phyloP scores from a whole-genome alignment of 2,329 filamentous ascomycete species.

The Penicillium sp. region DNA sequence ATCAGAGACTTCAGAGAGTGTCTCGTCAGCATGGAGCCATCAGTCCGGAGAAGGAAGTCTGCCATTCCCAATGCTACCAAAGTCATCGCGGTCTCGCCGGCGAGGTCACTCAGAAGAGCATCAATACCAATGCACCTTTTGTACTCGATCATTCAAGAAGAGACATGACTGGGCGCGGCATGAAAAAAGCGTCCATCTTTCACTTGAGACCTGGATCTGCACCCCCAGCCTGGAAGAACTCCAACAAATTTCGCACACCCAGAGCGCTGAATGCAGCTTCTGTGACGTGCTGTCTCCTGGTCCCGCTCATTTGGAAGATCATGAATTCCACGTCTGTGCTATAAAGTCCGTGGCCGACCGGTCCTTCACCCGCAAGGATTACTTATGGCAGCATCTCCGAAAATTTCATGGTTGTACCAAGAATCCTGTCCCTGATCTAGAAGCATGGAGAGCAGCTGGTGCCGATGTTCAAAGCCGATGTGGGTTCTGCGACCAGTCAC shows the following conservation, averaged over 20 bases:
- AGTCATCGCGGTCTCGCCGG: constrained; percentile 5
- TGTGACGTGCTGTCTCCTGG: constrained; percentile 49
- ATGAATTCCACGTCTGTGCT: constrained; percentile 56
- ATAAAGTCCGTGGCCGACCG: constrained; percentile 51
- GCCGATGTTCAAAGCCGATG: constrained; percentile 55
- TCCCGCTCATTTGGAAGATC: constrained; percentile 50
- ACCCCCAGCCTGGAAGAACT: constrained; percentile 24
- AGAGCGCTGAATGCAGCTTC: constrained; percentile 45
- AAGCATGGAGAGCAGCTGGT: constrained; percentile 55
- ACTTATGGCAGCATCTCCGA: constrained; percentile 58
- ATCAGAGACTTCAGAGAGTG: constrained; percentile 33
- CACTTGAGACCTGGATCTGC: constrained; percentile 46
- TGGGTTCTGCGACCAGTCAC: constrained; percentile 53
- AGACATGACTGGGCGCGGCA: constrained; percentile 55
- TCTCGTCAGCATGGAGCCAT: constrained; percentile 37
- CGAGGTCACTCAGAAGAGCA: constrained; percentile 4
- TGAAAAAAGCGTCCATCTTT: constrained; percentile 52
- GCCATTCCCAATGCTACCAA: constrained; percentile 23
- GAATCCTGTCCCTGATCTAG: constrained; percentile 51
- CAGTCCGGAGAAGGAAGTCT: constrained; percentile 26
- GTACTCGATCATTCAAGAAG: constrained; percentile 48
- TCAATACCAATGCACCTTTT: constrained; percentile 52
- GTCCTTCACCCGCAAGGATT: constrained; percentile 60
- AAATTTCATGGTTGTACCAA: constrained; percentile 57
- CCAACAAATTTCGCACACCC: constrained; percentile 3